Evolutionary conservation across 345 rosid genomes (phyloP).

Genomic region (Mallotus nudiflorus): DNA sequence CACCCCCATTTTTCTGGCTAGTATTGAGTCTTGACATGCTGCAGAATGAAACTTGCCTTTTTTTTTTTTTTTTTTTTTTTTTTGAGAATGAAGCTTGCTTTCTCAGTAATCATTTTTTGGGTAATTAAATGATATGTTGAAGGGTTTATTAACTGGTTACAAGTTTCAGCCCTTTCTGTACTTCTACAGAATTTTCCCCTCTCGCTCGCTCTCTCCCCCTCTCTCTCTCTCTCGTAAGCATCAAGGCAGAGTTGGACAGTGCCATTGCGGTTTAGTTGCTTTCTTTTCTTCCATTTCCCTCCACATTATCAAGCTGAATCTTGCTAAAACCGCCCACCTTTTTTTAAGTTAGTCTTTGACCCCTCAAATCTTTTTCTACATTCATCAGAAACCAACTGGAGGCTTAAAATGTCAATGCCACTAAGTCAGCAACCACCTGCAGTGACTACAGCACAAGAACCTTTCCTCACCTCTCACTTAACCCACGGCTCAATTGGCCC

Average conservation of each 20-base stretch:
- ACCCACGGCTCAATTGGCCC: slow-evolving; percentile 51
- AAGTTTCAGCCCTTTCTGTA: neutral
- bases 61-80: too few relatives aligned
- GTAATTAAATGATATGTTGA: neutral
- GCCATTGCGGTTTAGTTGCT: neutral
- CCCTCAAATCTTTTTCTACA: too few relatives aligned
- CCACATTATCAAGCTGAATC: neutral
- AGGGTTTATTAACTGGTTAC: neutral
- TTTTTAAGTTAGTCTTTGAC: neutral
- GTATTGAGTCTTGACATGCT: neutral
- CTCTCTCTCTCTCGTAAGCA: neutral
- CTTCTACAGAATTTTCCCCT: neutral
- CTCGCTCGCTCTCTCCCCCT: neutral
- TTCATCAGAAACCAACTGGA: neutral
- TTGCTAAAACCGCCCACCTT: neutral
- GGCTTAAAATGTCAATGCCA: slow-evolving; percentile 41
- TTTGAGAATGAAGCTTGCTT: too few relatives aligned
- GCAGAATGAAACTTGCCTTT: too few relatives aligned
- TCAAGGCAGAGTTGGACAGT: neutral
- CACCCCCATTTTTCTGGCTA: slow-evolving; percentile 2
- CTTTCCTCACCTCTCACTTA: slow-evolving; percentile 30
- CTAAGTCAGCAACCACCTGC: slow-evolving; percentile 48
- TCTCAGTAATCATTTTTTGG: neutral
- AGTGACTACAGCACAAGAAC: slow-evolving; percentile 28
- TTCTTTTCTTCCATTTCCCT: neutral